Evolutionary conservation across 106 monocot species (phyloP).

Genomic region (Dactylorhiza incarnata): DNA sequence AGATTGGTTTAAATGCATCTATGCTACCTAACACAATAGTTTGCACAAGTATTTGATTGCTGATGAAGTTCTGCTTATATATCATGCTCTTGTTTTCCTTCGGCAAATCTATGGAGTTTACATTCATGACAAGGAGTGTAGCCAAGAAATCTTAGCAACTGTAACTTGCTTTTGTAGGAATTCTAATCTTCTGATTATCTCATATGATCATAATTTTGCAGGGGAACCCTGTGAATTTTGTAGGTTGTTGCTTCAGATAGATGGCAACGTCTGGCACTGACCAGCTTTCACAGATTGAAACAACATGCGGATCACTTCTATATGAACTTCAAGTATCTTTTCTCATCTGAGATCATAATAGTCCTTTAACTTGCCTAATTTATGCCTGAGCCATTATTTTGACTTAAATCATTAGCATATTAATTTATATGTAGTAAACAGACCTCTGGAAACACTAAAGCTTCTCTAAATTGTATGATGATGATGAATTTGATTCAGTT

Average conservation of each 20-base stretch:
- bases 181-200: background rate
- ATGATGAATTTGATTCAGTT: constrained; percentile 24
- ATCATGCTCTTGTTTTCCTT: background rate
- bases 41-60: too few relatives aligned
- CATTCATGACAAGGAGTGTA: background rate
- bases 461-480: background rate
- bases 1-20: background rate
- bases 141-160: background rate
- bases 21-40: background rate
- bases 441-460: background rate
- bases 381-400: background rate
- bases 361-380: background rate
- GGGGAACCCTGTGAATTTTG: background rate
- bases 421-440: background rate
- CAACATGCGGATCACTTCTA: constrained; percentile 17
- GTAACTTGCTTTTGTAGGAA: background rate
- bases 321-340: constrained; percentile 16
- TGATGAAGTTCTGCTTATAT: too few relatives aligned
- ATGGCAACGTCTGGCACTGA: constrained; percentile 2
- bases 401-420: background rate
- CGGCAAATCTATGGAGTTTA: background rate
- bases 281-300: constrained; percentile 17
- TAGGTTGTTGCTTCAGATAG: background rate
- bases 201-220: background rate
- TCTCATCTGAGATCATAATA: background rate